Conservation (phyloP, 441 rosid species). For the Aleurites moluccanus region DNA sequence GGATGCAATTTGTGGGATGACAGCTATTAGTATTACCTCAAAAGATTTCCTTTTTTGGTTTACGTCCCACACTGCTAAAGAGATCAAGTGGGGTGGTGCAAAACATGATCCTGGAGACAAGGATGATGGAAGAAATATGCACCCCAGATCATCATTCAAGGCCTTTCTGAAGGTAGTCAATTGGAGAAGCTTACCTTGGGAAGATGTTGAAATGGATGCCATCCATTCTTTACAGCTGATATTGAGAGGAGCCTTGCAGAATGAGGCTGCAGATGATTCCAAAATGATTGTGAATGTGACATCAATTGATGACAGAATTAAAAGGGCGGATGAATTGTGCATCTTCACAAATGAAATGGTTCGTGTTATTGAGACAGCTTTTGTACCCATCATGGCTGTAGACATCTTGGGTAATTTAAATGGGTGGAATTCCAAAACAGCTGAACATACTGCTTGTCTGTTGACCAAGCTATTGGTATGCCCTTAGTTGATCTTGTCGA, state of each 20-base stretch:
- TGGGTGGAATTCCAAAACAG: constrained; percentile 82
- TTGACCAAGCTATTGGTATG: constrained; percentile 74
- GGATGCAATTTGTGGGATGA: constrained; percentile 77
- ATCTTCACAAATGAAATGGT: constrained; percentile 74
- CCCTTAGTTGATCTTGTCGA: constrained; percentile 54
- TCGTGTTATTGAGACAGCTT: constrained; percentile 79
- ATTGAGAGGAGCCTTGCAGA: constrained; percentile 64
- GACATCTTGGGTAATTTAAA: constrained; percentile 65
- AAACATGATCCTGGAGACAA: constrained; percentile 68
- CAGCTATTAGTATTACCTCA: constrained; percentile 54
- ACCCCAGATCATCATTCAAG: constrained; percentile 89
- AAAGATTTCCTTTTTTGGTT: constrained; percentile 88
- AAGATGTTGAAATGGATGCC: constrained; percentile 87
- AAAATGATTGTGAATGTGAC: constrained; percentile 49
- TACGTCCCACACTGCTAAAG: constrained; percentile 72
- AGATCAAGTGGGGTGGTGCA: constrained; percentile 92
- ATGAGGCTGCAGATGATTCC: constrained; percentile 45
- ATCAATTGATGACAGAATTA: constrained; percentile 45
- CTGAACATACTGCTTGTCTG: constrained; percentile 65
- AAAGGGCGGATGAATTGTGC: constrained; percentile 54
- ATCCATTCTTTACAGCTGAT: constrained; percentile 86
- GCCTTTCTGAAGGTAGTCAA: constrained; percentile 80
- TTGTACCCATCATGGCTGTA: constrained; percentile 76
- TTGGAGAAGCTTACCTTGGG: constrained; percentile 72
- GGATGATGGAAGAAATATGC: constrained; percentile 77